Percentiles rank a stretch among this genome's conserved stretches.
Conservation (phyloP, 768 basidiomycete species). For the Trametes elegans region DNA sequence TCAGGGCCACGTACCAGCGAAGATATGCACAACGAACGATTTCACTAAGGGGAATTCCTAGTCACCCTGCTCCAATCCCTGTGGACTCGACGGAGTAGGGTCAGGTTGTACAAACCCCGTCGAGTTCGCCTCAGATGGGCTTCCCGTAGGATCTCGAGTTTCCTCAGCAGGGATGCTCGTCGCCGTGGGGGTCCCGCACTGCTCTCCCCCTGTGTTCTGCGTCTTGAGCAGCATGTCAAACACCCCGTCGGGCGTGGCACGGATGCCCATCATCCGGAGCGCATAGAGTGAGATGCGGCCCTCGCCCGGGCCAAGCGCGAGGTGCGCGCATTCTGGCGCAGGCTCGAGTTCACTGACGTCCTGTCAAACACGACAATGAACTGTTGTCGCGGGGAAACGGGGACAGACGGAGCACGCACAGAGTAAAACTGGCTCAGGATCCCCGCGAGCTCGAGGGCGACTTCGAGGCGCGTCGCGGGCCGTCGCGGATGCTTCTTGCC, state of each 20-base stretch:
- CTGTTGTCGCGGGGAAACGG: not conserved
- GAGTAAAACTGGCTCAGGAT: slow-evolving; percentile 9
- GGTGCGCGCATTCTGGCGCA: not conserved
- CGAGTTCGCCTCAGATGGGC: too few species aligned
- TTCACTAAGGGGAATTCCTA: too few species aligned
- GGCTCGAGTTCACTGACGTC: slow-evolving; percentile 11
- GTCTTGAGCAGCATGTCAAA: slow-evolving; percentile 10
- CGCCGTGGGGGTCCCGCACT: not conserved
- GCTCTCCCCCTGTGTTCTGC: not conserved
- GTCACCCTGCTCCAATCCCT: too few species aligned
- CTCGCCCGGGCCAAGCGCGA: slow-evolving; percentile 8
- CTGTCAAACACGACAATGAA: not conserved
- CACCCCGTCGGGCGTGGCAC: not conserved
- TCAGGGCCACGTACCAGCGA: too few species aligned
- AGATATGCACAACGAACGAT: too few species aligned
- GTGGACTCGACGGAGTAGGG: too few species aligned
- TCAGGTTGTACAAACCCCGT: too few species aligned
- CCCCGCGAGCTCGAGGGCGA: not conserved
- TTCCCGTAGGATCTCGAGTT: too few species aligned
- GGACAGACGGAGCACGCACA: not conserved
- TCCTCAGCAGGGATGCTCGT: too few species aligned
- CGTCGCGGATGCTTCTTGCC: not conserved
- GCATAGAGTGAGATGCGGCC: slow-evolving; percentile 12
- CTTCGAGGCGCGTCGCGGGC: slow-evolving; percentile 6
- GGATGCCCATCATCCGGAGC: slow-evolving; percentile 14